A percentile compares a stretch with the other conserved stretches of the same genome.
Evolutionary conservation across 2,329 filamentous ascomycete species (phyloP).

Genomic region (Exophiala phaeomuriformis): DNA sequence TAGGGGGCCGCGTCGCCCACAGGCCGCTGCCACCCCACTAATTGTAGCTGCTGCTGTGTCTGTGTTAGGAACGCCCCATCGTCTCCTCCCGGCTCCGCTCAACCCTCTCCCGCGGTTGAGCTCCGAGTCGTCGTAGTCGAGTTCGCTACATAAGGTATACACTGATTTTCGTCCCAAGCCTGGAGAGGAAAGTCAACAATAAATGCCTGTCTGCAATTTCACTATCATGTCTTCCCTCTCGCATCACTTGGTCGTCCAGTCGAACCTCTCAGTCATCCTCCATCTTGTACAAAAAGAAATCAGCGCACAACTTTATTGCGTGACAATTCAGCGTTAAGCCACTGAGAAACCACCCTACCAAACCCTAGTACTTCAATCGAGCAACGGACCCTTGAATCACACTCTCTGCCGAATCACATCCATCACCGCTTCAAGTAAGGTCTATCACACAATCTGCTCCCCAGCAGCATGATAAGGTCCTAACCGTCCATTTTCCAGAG

Average conservation of each 20-base stretch:
- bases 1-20: too few species aligned
- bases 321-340: neutral
- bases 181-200: neutral
- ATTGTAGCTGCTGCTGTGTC: neutral
- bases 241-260: neutral
- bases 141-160: too few species aligned
- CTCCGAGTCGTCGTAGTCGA: neutral
- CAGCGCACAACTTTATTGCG: neutral
- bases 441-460: neutral
- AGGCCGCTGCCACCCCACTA: too few species aligned
- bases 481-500: neutral
- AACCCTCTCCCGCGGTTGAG: neutral
- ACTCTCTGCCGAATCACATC: too few species aligned
- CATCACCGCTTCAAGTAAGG: neutral
- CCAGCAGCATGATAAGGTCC: neutral
- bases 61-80: neutral
- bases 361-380: neutral
- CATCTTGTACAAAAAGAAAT: neutral
- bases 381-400: too few species aligned
- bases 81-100: neutral
- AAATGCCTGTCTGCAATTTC: neutral
- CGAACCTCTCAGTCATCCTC: neutral
- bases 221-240: neutral
- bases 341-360: neutral
- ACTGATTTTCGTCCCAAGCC: too few species aligned